Conservation (phyloP, 257 asterid species). For the Nicotiana paniculata region DNA sequence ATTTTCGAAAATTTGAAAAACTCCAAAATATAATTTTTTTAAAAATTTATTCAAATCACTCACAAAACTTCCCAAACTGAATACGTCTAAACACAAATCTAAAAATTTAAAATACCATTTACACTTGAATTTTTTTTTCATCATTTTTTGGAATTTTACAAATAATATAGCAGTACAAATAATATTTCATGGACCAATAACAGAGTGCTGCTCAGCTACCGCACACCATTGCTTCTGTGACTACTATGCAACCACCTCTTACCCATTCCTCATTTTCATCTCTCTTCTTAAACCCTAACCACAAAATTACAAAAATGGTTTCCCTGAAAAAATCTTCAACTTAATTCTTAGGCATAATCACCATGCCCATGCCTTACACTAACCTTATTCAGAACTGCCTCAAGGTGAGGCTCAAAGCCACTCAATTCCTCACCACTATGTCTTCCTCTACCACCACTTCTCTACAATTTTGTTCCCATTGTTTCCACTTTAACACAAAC, state of each 20-base stretch:
- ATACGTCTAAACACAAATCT: too few relatives aligned
- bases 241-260: conserved; percentile 2
- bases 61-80: too few relatives aligned
- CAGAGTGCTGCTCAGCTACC: not conserved
- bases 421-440: conserved; percentile 30
- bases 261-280: not conserved
- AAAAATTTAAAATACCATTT: too few relatives aligned
- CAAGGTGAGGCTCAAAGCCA: conserved; percentile 42
- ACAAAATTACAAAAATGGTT: conserved; percentile 4
- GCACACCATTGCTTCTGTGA: not conserved
- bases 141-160: too few relatives aligned
- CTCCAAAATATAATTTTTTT: too few relatives aligned
- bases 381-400: conserved; percentile 20
- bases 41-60: too few relatives aligned
- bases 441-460: conserved; percentile 25
- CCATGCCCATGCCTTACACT: conserved; percentile 14
- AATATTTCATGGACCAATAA: not conserved
- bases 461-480: conserved; percentile 10
- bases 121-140: too few relatives aligned
- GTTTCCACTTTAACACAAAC: conserved; percentile 25
- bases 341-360: not conserved
- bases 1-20: too few relatives aligned
- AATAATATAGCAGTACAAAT: too few relatives aligned
- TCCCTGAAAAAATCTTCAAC: not conserved
- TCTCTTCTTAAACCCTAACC: conserved; percentile 51